Evolutionary conservation across 371 early-diverging fungal genomes (phyloP).

Genomic region (Mucor saturninus): DNA sequence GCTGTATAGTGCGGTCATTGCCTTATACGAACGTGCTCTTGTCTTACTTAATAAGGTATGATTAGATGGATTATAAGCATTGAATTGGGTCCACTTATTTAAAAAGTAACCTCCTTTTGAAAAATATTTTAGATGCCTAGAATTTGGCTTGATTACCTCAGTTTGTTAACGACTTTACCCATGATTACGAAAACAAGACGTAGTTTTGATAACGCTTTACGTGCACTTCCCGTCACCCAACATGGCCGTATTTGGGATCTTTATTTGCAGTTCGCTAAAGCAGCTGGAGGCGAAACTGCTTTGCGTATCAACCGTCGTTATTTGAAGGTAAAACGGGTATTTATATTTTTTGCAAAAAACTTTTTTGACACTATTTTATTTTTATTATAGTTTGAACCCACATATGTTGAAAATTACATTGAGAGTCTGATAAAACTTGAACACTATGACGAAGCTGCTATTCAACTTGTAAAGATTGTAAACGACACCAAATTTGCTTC

Average conservation of each 20-base stretch:
- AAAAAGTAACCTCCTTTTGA: conserved; percentile 11
- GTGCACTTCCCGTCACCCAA: conserved; percentile 93
- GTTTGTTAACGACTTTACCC: conserved; percentile 75
- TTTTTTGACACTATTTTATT: not conserved
- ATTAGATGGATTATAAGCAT: no score
- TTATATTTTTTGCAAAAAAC: no score
- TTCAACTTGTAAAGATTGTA: conserved; percentile 74
- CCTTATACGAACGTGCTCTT: conserved; percentile 85
- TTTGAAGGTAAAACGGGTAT: conserved; percentile 61
- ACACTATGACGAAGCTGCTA: conserved; percentile 86
- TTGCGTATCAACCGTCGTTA: conserved; percentile 83
- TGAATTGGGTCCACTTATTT: not conserved
- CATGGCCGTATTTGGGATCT: conserved; percentile 89
- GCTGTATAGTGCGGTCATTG: conserved; percentile 70
- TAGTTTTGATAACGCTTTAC: conserved; percentile 89
- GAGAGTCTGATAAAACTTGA: conserved; percentile 70
- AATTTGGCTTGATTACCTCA: conserved; percentile 80
- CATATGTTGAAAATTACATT: conserved; percentile 75
- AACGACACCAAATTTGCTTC: conserved; percentile 76
- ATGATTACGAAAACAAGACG: conserved; percentile 77
- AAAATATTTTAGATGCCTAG: conserved; percentile 71
- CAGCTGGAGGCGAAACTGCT: conserved; percentile 84
- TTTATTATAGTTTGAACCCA: conserved; percentile 64
- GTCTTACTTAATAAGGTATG: conserved; percentile 87
- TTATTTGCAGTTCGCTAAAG: conserved; percentile 82